A percentile compares a stretch with the other conserved stretches of the same genome.
Conservation (phyloP, 2,329 filamentous ascomycete species). For the Colletotrichum neosansevieriae region DNA sequence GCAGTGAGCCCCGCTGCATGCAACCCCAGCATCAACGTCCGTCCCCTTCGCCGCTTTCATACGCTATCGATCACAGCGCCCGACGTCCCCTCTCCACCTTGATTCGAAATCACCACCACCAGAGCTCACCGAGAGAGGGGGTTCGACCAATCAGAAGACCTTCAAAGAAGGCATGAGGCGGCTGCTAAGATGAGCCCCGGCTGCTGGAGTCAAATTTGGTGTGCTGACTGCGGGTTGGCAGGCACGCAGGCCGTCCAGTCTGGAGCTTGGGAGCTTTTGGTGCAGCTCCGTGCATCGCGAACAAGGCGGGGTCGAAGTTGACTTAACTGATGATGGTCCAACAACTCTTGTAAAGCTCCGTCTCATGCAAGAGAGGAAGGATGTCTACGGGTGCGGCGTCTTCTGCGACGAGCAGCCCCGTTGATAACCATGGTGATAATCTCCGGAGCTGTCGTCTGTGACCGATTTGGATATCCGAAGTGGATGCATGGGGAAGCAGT, state of each 20-base stretch:
- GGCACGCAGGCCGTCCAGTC: not conserved
- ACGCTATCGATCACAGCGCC: slow-evolving; percentile 18
- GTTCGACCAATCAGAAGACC: slow-evolving; percentile 21
- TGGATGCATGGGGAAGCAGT: slow-evolving; percentile 7
- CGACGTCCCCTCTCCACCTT: not conserved
- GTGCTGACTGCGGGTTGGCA: slow-evolving; percentile 29
- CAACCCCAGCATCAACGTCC: slow-evolving; percentile 18
- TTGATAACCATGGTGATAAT: slow-evolving; percentile 8
- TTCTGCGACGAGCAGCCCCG: slow-evolving; percentile 4
- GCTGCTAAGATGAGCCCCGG: slow-evolving; percentile 31
- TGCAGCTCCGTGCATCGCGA: not conserved
- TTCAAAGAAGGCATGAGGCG: not conserved
- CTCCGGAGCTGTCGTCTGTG: slow-evolving; percentile 9
- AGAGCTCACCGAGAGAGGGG: slow-evolving; percentile 20
- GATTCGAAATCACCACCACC: not conserved
- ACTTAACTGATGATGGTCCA: not conserved
- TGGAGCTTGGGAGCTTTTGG: slow-evolving; percentile 10
- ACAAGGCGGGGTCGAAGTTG: slow-evolving; percentile 7
- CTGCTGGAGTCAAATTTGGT: slow-evolving; percentile 26
- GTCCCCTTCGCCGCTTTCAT: slow-evolving; percentile 24
- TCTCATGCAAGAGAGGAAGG: not conserved
- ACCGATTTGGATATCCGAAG: slow-evolving; percentile 23
- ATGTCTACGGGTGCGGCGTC: slow-evolving; percentile 3
- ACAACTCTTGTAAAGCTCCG: too few species aligned
- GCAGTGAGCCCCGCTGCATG: slow-evolving; percentile 12